These are phyloP conservation scores for Magnusiomyces tetraspermus DNA, from an alignment of 1,139 yeast species.

Conservation along the genomic window DNA sequence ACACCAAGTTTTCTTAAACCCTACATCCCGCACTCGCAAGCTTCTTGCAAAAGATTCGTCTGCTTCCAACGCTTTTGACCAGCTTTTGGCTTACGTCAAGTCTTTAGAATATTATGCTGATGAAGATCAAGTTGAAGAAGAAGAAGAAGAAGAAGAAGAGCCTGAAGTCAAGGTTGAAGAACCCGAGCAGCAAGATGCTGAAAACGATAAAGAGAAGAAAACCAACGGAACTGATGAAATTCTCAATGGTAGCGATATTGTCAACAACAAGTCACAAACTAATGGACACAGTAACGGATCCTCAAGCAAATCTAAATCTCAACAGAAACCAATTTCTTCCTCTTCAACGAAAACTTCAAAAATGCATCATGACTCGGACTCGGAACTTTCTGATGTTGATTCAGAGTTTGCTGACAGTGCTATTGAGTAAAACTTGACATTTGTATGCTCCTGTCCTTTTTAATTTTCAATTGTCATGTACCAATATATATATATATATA, in stretches of 20 bases:
- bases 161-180: background rate
- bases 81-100: background rate
- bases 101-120: background rate
- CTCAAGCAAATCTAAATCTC: background rate
- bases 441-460: too few species aligned
- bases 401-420: too few species aligned
- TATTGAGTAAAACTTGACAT: too few species aligned
- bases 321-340: too few species aligned
- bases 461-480: too few species aligned
- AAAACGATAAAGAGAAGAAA: background rate
- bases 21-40: conserved; percentile 1
- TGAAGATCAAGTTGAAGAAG: background rate
- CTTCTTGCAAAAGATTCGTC: background rate
- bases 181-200: background rate
- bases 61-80: background rate
- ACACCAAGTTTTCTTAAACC: background rate
- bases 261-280: background rate
- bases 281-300: background rate
- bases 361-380: background rate
- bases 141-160: background rate
- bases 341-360: background rate
- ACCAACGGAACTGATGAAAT: background rate
- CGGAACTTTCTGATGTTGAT: background rate
- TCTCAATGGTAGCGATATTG: background rate
- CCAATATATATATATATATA: too few species aligned